Evolutionary conservation across 2,329 filamentous ascomycete genomes (phyloP), one percentile per base, ranked within the genome.

Genomic region (Xylariomycetidae sp.): DNA sequence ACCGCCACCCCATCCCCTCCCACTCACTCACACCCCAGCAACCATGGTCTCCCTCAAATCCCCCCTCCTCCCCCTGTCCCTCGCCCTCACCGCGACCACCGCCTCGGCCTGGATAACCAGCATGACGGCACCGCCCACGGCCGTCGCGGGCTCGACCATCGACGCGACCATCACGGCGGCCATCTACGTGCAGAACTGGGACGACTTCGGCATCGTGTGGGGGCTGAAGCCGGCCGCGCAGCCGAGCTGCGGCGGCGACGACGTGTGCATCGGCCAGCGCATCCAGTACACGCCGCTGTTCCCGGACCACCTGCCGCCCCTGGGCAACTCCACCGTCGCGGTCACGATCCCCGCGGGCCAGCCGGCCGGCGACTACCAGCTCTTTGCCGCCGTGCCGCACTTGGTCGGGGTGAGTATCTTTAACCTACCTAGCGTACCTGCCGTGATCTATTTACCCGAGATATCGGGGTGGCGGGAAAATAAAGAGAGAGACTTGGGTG

Each of bases 151-250:
- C 3, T 16, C 34, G 9, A 50, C 33, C 31, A 35, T 59, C 25
- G 45, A 38, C 3, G 51, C 40, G 11, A 54, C 45, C 7, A 34
- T 60, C 14, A 35, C 34, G 23, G 54, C 53, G 12, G 33, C 49
- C 14, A 51, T 49, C 42, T 59, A 58, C 50, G 38, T 53, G 25
- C 53, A 59, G 49, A 60, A 60, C 50, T 58, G 43, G 45, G 44
- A 52, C 33, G 56, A 60, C 45, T 58, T 49, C 40, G 38, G 48
- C 29, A 51, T 60, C 36, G 33, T 53, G 25, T 60, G 52, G 52
- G 56, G 51, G 3, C 17, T 59, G 12, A 19, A 40, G 3, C 30
- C 44, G 9, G 30, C 34, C 7, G n/a, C n/a, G 14, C 30, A 17
- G 16, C 32, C 31, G 13, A 17, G 25, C 33, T 15, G 33, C 18